A percentile compares a stretch with the other conserved stretches of the same genome.
phyloP scores from a whole-genome alignment of 192 early-diverging fungal species.

The Linnemannia elongata region DNA sequence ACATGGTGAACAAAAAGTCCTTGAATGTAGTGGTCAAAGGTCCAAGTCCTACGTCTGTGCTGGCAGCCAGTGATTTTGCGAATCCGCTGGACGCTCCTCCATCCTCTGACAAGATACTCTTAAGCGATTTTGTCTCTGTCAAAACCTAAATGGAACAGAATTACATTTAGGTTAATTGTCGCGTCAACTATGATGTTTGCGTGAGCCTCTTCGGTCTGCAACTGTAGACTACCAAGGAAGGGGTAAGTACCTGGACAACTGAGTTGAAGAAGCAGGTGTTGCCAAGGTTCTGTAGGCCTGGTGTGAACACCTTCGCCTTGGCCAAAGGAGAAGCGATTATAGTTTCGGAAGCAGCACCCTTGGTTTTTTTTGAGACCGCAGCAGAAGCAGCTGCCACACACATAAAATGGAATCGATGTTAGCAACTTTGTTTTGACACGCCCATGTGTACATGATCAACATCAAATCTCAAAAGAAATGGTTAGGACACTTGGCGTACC shows the following conservation, averaged over 20 bases:
- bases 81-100: not conserved
- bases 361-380: constrained; percentile 18
- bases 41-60: constrained; percentile 23
- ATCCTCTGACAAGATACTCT: constrained; percentile 31
- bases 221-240: not conserved
- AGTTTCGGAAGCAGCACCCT: not conserved
- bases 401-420: not conserved
- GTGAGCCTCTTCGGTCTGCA: not conserved
- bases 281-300: constrained; percentile 79
- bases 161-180: too few relatives aligned
- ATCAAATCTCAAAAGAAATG: not conserved
- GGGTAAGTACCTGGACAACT: constrained; percentile 66
- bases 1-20: constrained; percentile 38
- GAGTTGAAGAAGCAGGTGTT: constrained; percentile 90
- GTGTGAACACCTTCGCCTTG: constrained; percentile 42
- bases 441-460: too few relatives aligned
- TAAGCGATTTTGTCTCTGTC: constrained; percentile 46
- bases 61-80: constrained; percentile 39
- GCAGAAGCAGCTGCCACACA: constrained; percentile 3
- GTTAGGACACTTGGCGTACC: not conserved
- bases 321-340: not conserved
- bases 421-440: not conserved
- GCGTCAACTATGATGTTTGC: too few relatives aligned
- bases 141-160: constrained; percentile 14
- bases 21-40: constrained; percentile 36